phyloP scores from a whole-genome alignment of 176 grass and related monocot genomes.

The Microstegium vimineum region DNA sequence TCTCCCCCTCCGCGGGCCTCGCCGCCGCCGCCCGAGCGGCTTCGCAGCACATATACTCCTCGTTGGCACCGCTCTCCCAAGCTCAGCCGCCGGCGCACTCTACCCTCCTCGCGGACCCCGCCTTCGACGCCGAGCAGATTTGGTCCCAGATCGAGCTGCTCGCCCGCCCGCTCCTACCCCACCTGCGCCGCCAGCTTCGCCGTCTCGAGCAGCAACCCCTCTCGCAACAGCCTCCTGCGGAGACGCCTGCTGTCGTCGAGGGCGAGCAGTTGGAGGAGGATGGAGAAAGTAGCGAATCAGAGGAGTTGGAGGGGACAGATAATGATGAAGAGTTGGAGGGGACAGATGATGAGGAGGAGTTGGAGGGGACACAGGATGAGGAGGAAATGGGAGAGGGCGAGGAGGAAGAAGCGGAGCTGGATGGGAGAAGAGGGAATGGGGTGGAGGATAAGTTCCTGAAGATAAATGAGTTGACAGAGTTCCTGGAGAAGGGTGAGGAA shows the following conservation, averaged over 20 bases:
- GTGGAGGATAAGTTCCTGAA: conserved; percentile 88
- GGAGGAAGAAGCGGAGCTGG: conserved; percentile 26
- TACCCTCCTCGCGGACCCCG: conserved; percentile 43
- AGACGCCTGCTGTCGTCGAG: background rate
- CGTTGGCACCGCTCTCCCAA: conserved; percentile 42
- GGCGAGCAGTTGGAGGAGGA: conserved; percentile 32
- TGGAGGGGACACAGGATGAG: conserved; percentile 21
- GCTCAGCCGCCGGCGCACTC: conserved; percentile 39
- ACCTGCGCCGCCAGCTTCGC: conserved; percentile 55
- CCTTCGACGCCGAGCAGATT: conserved; percentile 87
- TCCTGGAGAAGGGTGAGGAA: conserved; percentile 56
- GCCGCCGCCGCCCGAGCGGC: conserved; percentile 52
- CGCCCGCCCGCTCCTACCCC: conserved; percentile 49
- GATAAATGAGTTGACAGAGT: conserved; percentile 61
- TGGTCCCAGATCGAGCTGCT: conserved; percentile 89
- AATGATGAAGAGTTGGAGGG: conserved; percentile 21
- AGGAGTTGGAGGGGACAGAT: conserved; percentile 32
- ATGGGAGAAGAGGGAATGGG: background rate
- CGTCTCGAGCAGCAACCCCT: conserved; percentile 47
- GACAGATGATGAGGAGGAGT: conserved; percentile 26
- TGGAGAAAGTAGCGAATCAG: conserved; percentile 29
- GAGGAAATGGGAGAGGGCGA: conserved; percentile 29
- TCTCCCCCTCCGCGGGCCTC: conserved; percentile 58
- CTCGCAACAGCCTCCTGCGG: background rate
- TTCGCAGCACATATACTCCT: conserved; percentile 55